Base-by-base conservation (phyloP, 1,284 basidiomycete genomes). In the Peniophora sp. region DNA sequence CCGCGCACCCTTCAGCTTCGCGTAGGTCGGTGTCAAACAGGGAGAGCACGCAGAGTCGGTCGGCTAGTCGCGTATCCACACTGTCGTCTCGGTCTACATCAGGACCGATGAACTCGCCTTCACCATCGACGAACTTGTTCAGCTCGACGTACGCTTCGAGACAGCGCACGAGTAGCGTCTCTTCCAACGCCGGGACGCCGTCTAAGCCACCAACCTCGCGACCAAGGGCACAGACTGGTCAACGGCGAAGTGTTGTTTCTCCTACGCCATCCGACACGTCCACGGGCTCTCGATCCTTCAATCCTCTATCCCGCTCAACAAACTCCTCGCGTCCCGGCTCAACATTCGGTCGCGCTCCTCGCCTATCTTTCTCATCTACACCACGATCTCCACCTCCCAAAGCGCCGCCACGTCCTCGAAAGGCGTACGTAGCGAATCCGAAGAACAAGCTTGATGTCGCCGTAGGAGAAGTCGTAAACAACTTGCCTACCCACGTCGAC, bases 401-500 rank as follows among this genome's bases (percentile, higher is more conserved):
- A 53, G 55, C 60, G 11, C 59, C 63, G 27, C 57, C 65, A 22
- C 58, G 64, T 3, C 63, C 68, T 2, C 75, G 80, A 59, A 88
- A 83, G 62, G 74, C 78, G 8, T 97, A 97, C 59, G 71, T 91
- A 44, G 78, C 94, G 2, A 83, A 96, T 65, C 88, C 90, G 11
- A 85, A 89, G 66, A 93, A 82, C 69, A 90, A 89, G 61, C 77
- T 98, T 1, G 95, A 98, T 63, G 79, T 95, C 22, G 94, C 93
- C 2, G 89, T 98, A 43, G 92, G 90, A 6, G 82, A 89, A 57
- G 88, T 97, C 45, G 81, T 97, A 54, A 97, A 97, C 66, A 83
- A 82, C 53, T 75, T 98, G 41, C 83, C 90, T 16, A 85, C 94
- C 43, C 79, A 89, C 60, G 89, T 97, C 60, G 80, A 89, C 60